Evolutionary conservation across 1,284 basidiomycete species (phyloP), one percentile per base, ranked within the genome.

Genomic region (Megacollybia platyphylla): DNA sequence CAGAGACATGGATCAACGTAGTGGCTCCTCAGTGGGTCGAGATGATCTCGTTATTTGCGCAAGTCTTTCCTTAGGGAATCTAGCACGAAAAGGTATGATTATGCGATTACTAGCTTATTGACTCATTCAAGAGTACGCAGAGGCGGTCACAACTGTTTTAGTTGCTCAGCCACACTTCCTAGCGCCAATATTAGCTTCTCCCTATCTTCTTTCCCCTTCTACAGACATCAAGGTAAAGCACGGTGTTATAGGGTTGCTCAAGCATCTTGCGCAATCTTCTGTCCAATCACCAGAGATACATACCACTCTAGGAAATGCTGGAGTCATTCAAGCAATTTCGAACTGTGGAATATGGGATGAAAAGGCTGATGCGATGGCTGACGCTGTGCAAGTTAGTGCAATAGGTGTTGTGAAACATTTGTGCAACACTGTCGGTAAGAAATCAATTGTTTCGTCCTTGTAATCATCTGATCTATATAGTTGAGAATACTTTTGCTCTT

Each of bases 361-460:
- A 41, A 71, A 74, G 46, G 63, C 72, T 5, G 88, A 93, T 56
- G 66, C 64, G 41, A 76, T 90, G 64, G 76, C 84, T 8, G 84
- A 87, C 44, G 73, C 87, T 8, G 78, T 97, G 0, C 94, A 97
- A 60, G 71, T 91, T 20, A 82, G 80, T 39, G 87, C 88, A 0
- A 85, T 97, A 36, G 89, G 88, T 0, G 70, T 92, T 11, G 73
- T 87, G 26, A 97, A 97, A 62, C 87, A 96, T 55, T 68, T 97
- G 44, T 90, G 86, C 56, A 78, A 75, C 46, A 73, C 72, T 30
- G 80, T 76, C 53, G 65, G 90, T 91, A 54, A 53, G 76, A 61
- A 24, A 17, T 17, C 35, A 35, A 39, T 17, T 39, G 28, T 13
- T 30, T 6, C 36, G 50, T 39, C 26, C 34, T 26, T 36, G 34